Base-by-base conservation (phyloP, 1,284 basidiomycete species). In the Ustilago vetiveriae region DNA sequence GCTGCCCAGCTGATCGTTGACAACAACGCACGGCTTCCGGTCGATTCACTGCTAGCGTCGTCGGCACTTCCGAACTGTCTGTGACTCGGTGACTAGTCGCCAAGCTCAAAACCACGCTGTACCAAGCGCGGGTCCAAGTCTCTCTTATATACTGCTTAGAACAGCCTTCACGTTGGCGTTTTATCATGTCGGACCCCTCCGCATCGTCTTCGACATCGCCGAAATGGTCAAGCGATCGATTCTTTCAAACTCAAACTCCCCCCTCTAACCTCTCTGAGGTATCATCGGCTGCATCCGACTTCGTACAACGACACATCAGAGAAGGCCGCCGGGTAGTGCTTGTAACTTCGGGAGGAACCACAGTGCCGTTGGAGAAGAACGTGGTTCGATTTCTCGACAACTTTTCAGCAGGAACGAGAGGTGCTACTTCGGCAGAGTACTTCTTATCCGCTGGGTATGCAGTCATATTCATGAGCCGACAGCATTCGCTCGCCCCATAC, bases 381-480 rank as follows among this genome's bases (percentile, higher is more conserved):
- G 69, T 76, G 69, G 95, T 98, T 40, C 92, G 96, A 46, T 98
- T 97, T 83, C 86, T 98, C 26, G 95, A 98, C 83, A 98, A 98
- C 85, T 98, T 98, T 83, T 96, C 93, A 82, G 96, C 96, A 50
- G 94, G 95, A 46, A 98, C 96, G 14, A 88, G 95, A 80, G 95
- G 96, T 32, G 92, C 96, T 26, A 94, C 95, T 0, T 98, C 94
- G 4, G 95, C 95, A 2, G 95, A 98, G 83, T 97, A 98, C 85
- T 97, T 98, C 82, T 87, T 98, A 54, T 87, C 82, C 5, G 88
- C 90, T 2, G 91, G 90, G 65, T 98, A 98, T 84, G 94, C 94
- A 21, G 96, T 98, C 81, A 94, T 98, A 78, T 98, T 98, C 84
- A 90, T 98, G 88, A 94, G 97, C 83, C 87, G 95, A 9, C 92